Evolutionary conservation across 2,329 filamentous ascomycete genomes (phyloP).

Genomic region (Apiospora phragmitis): DNA sequence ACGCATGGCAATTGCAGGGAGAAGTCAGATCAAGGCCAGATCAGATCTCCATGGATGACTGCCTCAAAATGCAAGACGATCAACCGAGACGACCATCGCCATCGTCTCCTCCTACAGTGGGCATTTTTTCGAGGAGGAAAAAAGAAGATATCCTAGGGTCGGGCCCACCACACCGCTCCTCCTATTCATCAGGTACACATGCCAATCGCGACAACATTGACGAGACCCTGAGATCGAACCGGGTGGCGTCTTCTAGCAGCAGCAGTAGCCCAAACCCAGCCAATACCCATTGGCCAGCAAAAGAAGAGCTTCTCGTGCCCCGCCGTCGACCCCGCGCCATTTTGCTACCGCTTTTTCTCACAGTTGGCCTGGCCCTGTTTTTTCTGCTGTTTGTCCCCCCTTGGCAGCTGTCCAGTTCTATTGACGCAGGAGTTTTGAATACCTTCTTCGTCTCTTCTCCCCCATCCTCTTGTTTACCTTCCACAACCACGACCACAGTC

Average conservation of each 20-base stretch:
- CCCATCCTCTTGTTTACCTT: conserved; percentile 11
- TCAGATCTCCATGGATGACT: not conserved
- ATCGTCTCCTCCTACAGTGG: not conserved
- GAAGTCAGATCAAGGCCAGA: not conserved
- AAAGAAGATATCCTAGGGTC: not conserved
- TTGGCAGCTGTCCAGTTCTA: not conserved
- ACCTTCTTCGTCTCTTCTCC: not conserved
- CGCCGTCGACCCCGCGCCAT: conserved; percentile 5
- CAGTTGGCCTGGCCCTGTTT: conserved; percentile 1
- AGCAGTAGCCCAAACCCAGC: not conserved
- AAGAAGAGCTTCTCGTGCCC: not conserved
- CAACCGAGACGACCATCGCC: not conserved
- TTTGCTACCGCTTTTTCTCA: not conserved
- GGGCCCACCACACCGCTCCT: not conserved
- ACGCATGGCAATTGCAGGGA: not conserved
- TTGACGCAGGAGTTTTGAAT: not conserved
- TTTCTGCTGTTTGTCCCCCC: conserved; percentile 1
- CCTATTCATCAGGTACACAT: conserved; percentile 3
- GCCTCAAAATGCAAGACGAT: not conserved
- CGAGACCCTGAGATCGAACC: not conserved
- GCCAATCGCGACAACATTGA: not conserved
- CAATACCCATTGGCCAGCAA: not conserved
- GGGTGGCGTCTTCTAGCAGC: not conserved
- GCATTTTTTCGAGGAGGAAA: not conserved
- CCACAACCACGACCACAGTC: conserved; percentile 29